These are phyloP conservation scores for Boechera retrofracta DNA, from an alignment of 345 rosid genomes.

Conservation along the genomic window DNA sequence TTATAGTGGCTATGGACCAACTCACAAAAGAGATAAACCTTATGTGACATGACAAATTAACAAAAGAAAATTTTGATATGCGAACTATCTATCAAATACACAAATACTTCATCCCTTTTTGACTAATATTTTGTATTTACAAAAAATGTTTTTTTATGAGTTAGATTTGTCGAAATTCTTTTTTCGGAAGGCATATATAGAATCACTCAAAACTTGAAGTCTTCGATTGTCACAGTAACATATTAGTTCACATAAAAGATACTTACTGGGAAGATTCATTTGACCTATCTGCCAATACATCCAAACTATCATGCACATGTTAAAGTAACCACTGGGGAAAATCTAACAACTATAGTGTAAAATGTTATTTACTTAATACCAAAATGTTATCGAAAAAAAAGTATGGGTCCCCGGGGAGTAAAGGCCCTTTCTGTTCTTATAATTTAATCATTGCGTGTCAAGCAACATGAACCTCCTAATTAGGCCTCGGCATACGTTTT, in stretches of 20 bases:
- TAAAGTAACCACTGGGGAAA: slow-evolving; percentile 23
- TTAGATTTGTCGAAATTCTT: not conserved
- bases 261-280: slow-evolving; percentile 3
- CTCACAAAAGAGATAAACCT: slow-evolving; percentile 12
- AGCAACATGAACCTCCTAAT: slow-evolving; percentile 36
- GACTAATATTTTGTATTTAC: not conserved
- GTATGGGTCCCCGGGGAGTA: slow-evolving; percentile 24
- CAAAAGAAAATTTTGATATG: not conserved
- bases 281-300: slow-evolving; percentile 20
- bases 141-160: not conserved
- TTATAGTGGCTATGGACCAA: slow-evolving; percentile 41
- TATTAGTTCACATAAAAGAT: not conserved
- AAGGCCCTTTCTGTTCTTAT: slow-evolving; percentile 34
- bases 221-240: not conserved
- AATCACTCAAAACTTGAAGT: not conserved
- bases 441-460: slow-evolving; percentile 42
- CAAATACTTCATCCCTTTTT: not conserved
- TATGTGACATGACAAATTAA: not conserved
- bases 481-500: too few species aligned
- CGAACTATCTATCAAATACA: not conserved
- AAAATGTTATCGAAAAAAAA: not conserved
- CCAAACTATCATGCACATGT: slow-evolving; percentile 15
- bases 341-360: slow-evolving; percentile 14
- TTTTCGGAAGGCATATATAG: not conserved
- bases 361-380: slow-evolving; percentile 10